Base-by-base conservation (phyloP, 192 early-diverging fungal genomes). In the Linderina pennispora region DNA sequence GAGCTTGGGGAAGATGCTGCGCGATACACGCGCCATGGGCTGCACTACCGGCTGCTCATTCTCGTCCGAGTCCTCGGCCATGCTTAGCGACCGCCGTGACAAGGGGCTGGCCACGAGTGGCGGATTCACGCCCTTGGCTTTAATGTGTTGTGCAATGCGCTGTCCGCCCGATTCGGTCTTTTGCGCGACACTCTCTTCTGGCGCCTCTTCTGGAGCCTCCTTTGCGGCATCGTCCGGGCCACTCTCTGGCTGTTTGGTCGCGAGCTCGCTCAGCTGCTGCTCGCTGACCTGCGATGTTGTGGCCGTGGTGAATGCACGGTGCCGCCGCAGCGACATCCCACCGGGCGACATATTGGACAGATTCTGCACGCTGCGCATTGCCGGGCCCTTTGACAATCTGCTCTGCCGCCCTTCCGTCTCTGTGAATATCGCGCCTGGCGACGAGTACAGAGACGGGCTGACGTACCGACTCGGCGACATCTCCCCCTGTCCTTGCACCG, bases 81-180 rank as follows among this genome's bases (percentile, higher is more conserved):
- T 31, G 28, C 6, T 8, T 31, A 58, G 56, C n/a, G n/a, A 59
- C 31, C 55, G 63, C 34, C 67, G 67, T 21, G 56, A 71, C 36
- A 71, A 26, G 14, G 67, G 67, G 33, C 67, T 71, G 14, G 67
- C 51, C n/a, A 59, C 43, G 15, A 59, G 48, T 8, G 61, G 67
- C 40, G 60, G 55, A 37, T 63, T 71, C 19, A 40, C 13, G 7
- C 43, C 48, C 44, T 62, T 62, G n/a, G 55, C 46, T 7, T 52
- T 43, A n/a, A n/a, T n/a, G 18, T 35, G 9, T 35, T 43, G 53
- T 1, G 53, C 50, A 3, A 59, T 42, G 39, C 32, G 26, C 19
- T 55, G 28, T 11, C 6, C 28, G 5, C 6, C 11, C 11, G 28
- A 8, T 31, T 5, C 11, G 28, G 28, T 31, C 6, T 11, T 31